Conservation (phyloP, 2,329 filamentous ascomycete genomes). For the Endoconidiophora laricicola region DNA sequence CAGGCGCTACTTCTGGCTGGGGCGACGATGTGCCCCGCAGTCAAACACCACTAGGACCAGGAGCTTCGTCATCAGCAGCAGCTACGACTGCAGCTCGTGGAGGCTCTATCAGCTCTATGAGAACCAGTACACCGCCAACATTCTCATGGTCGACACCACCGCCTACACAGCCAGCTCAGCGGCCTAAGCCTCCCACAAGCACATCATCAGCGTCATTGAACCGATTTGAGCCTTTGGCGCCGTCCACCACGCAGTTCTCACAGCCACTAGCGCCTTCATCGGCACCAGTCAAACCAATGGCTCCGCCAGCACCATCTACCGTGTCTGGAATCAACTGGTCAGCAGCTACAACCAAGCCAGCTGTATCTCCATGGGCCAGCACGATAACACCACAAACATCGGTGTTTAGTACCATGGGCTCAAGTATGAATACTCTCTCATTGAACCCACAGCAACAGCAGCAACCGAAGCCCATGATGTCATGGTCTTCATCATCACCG, state of each 20-base stretch:
- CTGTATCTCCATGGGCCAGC: background rate
- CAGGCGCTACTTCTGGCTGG: constrained; percentile 32
- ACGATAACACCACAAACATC: constrained; percentile 1
- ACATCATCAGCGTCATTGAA: constrained; percentile 17
- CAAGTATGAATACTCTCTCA: background rate
- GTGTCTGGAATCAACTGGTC: background rate
- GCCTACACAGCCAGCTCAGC: constrained; percentile 20
- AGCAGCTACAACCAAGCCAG: background rate
- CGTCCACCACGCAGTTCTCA: constrained; percentile 45
- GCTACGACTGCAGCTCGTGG: constrained; percentile 18
- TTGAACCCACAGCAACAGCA: constrained; percentile 18
- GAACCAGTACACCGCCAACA: constrained; percentile 21
- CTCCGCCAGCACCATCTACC: constrained; percentile 19
- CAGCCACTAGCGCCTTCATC: constrained; percentile 28
- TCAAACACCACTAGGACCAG: no score
- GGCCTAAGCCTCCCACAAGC: constrained; percentile 29
- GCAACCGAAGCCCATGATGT: constrained; percentile 18
- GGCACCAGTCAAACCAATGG: constrained; percentile 30
- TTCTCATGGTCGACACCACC: constrained; percentile 51
- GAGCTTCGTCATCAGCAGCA: no score
- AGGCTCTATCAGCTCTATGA: background rate
- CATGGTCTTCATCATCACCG: constrained; percentile 14
- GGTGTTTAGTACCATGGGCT: constrained; percentile 15
- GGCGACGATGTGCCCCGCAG: constrained; percentile 21
- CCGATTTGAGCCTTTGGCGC: constrained; percentile 37